A percentile compares a stretch with the other conserved stretches of the same genome.
These are phyloP conservation scores for Ambrosia artemisiifolia DNA, from an alignment of 129 eudicot genomes.

Conservation along the genomic window DNA sequence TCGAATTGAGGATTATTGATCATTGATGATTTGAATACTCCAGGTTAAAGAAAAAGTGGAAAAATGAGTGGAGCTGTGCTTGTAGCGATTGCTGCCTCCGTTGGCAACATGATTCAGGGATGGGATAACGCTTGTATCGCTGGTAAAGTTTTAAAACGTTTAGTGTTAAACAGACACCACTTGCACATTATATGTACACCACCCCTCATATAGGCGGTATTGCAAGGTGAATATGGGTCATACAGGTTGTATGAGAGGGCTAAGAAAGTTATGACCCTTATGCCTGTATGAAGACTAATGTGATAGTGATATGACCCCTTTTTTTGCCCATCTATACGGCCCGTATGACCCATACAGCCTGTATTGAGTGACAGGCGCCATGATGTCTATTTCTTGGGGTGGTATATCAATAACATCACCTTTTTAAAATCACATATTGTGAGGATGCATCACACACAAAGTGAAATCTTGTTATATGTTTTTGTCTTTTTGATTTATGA, in stretches of 20 bases:
- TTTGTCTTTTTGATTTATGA: not conserved
- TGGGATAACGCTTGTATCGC: slow-evolving; percentile 88
- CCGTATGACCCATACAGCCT: no score
- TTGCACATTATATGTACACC: not conserved
- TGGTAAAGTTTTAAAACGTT: slow-evolving; percentile 29
- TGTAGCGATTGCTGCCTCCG: slow-evolving; percentile 68
- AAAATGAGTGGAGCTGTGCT: slow-evolving; percentile 67
- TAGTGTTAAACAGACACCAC: not conserved
- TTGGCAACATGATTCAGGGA: slow-evolving; percentile 85
- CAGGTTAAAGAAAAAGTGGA: slow-evolving; percentile 1
- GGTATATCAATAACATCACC: no score
- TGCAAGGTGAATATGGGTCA: no score
- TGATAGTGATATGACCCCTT: no score
- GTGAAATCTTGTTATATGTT: slow-evolving; percentile 8
- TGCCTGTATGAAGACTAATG: no score
- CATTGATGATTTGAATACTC: not conserved
- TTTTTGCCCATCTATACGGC: no score
- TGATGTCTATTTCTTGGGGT: no score
- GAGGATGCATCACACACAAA: not conserved
- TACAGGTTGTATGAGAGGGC: no score
- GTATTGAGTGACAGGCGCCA: no score
- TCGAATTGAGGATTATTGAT: not conserved
- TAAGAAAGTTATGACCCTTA: no score
- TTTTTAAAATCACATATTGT: not conserved
- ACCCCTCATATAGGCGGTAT: no score